Base-by-base conservation (phyloP, 1,284 basidiomycete genomes). In the Microbotryum lychnidis-dioicae region DNA sequence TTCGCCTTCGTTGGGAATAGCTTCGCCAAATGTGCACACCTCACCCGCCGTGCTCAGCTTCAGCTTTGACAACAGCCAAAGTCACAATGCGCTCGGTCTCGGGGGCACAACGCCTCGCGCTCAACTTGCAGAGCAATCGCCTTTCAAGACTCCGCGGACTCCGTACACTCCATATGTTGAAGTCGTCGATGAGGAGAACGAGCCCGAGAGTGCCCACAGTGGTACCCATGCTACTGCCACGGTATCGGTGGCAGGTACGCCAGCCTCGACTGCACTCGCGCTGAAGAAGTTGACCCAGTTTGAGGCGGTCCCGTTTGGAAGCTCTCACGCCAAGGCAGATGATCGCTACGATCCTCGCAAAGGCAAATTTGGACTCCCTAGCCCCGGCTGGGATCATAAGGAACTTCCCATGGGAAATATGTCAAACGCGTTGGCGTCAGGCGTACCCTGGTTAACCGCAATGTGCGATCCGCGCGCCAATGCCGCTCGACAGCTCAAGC, bases 331-430 rank as follows among this genome's bases (percentile, higher is more conserved):
- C 25, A 62, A 77, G 6, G 77, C 80, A 6, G 87, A 89, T 71
- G 82, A 81, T 12, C 89, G 88, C 74, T 89, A 89, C 72, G 78
- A 80, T 3, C 69, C 78, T 29, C 50, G 58, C 6, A 54, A 47
- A 10, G 87, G 87, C 25, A 89, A 88, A 74, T 89, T 88, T 72
- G 81, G 85, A 6, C 74, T 87, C 50, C 81, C 84, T 3, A 84
- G 80, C 60, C 82, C 84, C 6, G 61, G 63, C n/a, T 62, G 55
- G 25, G 67, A 64, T 23, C 14, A 9, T 31, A 59, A 60, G 12
- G 44, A 23, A 23, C 25, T 33, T 20, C 23, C 50, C 50, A 9
- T 5, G 23, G 50, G 18, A 20, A 53, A 42, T 14, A 54, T 12
- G 53, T 31, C 33, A 33, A n/a, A 25, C 16, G 12, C 33, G n/a